Evolutionary conservation across 2,329 filamentous ascomycete species (phyloP).

Genomic region (Exophiala bonariae): DNA sequence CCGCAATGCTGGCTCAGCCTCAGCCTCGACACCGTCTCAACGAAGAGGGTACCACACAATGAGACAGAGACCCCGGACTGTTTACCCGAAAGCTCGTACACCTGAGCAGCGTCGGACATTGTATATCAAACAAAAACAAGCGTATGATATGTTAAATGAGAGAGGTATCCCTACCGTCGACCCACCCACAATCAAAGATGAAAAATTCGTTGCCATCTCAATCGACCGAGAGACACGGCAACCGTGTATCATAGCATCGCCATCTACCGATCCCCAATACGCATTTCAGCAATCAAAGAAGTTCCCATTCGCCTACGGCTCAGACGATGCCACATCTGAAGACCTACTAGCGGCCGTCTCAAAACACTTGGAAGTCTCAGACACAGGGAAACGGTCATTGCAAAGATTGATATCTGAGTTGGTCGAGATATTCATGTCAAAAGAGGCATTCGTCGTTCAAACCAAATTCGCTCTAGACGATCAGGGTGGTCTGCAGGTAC

Average conservation of each 20-base stretch:
- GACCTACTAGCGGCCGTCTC: slow-evolving; percentile 40
- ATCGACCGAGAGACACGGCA: slow-evolving; percentile 63
- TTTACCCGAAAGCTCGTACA: neutral
- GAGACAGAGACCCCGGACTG: slow-evolving; percentile 30
- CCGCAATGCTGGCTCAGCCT: slow-evolving; percentile 38
- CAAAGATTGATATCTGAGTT: slow-evolving; percentile 55
- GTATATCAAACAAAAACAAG: slow-evolving; percentile 56
- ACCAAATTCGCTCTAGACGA: slow-evolving; percentile 47
- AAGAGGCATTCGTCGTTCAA: slow-evolving; percentile 65
- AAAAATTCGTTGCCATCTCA: slow-evolving; percentile 61
- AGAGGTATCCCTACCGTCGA: slow-evolving; percentile 48
- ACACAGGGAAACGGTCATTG: slow-evolving; percentile 46
- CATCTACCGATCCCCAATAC: slow-evolving; percentile 46
- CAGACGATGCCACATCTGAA: slow-evolving; percentile 47
- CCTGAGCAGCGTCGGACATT: slow-evolving; percentile 50
- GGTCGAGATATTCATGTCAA: slow-evolving; percentile 59
- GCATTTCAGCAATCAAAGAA: slow-evolving; percentile 47
- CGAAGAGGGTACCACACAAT: slow-evolving; percentile 57
- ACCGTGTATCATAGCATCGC: slow-evolving; percentile 65
- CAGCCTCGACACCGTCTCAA: slow-evolving; percentile 33
- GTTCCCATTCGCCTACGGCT: slow-evolving; percentile 64
- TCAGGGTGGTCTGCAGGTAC: slow-evolving; percentile 49
- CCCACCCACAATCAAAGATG: slow-evolving; percentile 37
- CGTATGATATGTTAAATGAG: slow-evolving; percentile 56
- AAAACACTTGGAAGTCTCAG: slow-evolving; percentile 55